A percentile compares a stretch with the other conserved stretches of the same genome.
These are phyloP conservation scores for Epichloe brachyelytri DNA, from an alignment of 2,329 filamentous ascomycete genomes.

Conservation along the genomic window DNA sequence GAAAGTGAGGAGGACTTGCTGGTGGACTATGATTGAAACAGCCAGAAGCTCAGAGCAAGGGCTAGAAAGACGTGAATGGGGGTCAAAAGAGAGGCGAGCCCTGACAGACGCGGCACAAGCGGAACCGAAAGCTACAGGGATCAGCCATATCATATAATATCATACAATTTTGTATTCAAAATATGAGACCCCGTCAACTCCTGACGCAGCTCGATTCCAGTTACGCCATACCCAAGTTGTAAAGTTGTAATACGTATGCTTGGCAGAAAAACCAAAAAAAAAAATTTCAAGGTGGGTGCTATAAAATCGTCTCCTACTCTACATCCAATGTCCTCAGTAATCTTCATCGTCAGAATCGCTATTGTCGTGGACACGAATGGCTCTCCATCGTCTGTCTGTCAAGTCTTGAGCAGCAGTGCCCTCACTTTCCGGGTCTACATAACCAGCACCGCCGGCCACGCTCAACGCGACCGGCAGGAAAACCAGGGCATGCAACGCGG, in stretches of 20 bases:
- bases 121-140: too few relatives aligned
- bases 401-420: slow-evolving; percentile 85
- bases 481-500: slow-evolving; percentile 75
- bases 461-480: slow-evolving; percentile 86
- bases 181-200: not conserved
- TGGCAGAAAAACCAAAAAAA: not conserved
- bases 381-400: slow-evolving; percentile 63
- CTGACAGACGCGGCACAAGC: too few relatives aligned
- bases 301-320: not conserved
- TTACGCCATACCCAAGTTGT: not conserved
- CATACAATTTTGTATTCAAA: not conserved
- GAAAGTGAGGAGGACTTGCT: slow-evolving; percentile 1
- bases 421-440: slow-evolving; percentile 75
- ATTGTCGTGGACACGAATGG: slow-evolving; percentile 60
- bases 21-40: not conserved
- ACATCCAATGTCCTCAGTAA: slow-evolving; percentile 14
- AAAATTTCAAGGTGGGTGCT: not conserved
- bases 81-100: not conserved
- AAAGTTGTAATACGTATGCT: not conserved
- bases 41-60: too few relatives aligned
- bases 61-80: not conserved
- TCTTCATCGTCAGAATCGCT: slow-evolving; percentile 63
- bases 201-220: not conserved
- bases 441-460: slow-evolving; percentile 74
- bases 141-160: not conserved